Evolutionary conservation across 2,329 filamentous ascomycete species (phyloP), one percentile per base, ranked within the genome.

Genomic region (Penicillium nordicum): DNA sequence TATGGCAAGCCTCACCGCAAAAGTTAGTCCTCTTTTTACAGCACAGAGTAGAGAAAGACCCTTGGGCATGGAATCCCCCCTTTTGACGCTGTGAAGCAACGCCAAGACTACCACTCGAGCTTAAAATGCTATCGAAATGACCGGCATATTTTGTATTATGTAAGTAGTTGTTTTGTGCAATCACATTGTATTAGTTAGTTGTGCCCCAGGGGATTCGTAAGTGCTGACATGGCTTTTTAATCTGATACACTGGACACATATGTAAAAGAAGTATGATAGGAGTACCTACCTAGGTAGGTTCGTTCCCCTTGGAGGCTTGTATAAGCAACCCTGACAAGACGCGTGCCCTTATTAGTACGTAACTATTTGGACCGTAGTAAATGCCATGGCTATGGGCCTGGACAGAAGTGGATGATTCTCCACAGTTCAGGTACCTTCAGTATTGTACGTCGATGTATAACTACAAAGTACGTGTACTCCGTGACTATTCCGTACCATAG

Each of bases 31-130:
- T 18, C 27, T 2, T 49, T 10, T 37, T n/a, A 48, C 16, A 37
- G 4, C n/a, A 45, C 32, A 18, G 21, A 25, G 6, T 23, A 27
- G 2, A 14, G 38, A 14, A 41, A 41, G 38, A 41, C 38, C 6
- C 38, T 41, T 12, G 11, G 30, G 5, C 30, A 32, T 25, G 8
- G 3, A 16, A 29, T 38, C 25, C 32, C 42, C 34, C 34, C 21
- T 44, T 44, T 51, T 36, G 1, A 14, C 14, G 25, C 48, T 18
- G 38, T 61, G 58, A 61, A 10, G 5, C 23, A 53, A 56, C 30
- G 61, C 61, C 61, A 64, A 64, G 61, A 10, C 59, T 27, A 30
- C 18, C 18, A 45, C 42, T 59, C 47, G 49, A 60, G 59, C 59
- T 63, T 63, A 60, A 60, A 50, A 25, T 34, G 25, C 14, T 14